phyloP scores from a whole-genome alignment of 1,284 basidiomycete genomes.

The Austroboletus novae-zelandiae region DNA sequence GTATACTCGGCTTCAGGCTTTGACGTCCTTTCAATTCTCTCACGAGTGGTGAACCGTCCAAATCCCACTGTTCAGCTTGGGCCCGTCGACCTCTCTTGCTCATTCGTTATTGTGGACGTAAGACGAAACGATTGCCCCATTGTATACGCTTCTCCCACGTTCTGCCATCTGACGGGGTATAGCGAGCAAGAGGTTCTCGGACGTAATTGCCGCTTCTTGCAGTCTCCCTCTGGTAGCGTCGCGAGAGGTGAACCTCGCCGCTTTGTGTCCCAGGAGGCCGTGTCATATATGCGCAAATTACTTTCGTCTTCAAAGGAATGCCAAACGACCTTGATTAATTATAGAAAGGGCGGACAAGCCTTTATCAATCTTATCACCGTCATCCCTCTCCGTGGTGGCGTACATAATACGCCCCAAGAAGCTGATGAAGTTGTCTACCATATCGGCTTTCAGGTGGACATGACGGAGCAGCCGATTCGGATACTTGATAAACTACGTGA shows the following conservation, averaged over 20 bases:
- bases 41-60: conserved; percentile 72
- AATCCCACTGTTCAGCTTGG: conserved; percentile 80
- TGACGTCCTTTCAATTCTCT: conserved; percentile 82
- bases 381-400: conserved; percentile 75
- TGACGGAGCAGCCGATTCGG: conserved; percentile 82
- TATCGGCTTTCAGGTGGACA: conserved; percentile 91
- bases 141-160: conserved; percentile 83
- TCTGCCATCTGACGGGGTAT: conserved; percentile 85
- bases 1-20: conserved; percentile 89
- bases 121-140: conserved; percentile 81
- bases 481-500: conserved; percentile 77
- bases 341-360: conserved; percentile 79
- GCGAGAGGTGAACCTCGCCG: conserved; percentile 62
- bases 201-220: conserved; percentile 87
- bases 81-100: conserved; percentile 88
- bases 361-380: conserved; percentile 88
- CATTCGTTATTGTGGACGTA: conserved; percentile 86
- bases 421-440: conserved; percentile 73
- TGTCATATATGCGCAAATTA: conserved; percentile 64
- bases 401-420: conserved; percentile 45
- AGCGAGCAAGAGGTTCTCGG: conserved; percentile 76
- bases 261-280: conserved; percentile 70
- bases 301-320: conserved; percentile 79
- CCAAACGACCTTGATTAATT: conserved; percentile 87
- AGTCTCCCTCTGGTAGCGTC: conserved; percentile 70